Base-by-base conservation (phyloP, 2,329 filamentous ascomycete genomes). In the Fusarium sp. region DNA sequence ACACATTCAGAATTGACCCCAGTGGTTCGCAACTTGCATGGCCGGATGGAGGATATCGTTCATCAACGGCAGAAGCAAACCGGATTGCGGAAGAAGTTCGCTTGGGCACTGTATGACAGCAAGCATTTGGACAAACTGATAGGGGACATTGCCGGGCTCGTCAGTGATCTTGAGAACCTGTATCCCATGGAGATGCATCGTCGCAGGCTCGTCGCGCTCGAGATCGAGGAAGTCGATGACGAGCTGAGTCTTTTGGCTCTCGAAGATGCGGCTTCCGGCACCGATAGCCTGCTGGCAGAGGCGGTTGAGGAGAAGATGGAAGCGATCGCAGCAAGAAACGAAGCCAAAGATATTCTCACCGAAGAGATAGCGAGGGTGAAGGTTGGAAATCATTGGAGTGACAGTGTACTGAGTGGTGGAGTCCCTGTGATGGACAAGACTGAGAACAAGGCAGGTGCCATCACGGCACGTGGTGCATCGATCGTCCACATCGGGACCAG, bases 121-220 rank as follows among this genome's bases (percentile, higher is more conserved):
- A 58, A 78, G 62, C 57, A 71, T 44, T 72, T 78, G 33, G 70
- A 78, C 1, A 74, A 66, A 49, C 56, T 80, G 11, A 38, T 80
- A 16, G 51, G 59, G 4, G 49, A 78, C 56, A 67, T 79, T 22
- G 62, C 56, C 7, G 72, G 44, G 22, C 73, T 79, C 14, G 36
- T 80, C 1, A 75, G 77, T 16, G 69, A 75, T 9, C 62, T 81
- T 14, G 78, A 80, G 57, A 75, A 73, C 35, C 63, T 77, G 64
- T 70, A 62, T 63, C 78, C 44, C 35, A 35, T 67, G 29, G 68
- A 79, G 49, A 44, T 12, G 17, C 64, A 33, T 24, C 64, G 65
- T 59, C 71, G 62, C 16, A 57, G 36, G 12, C 59, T 79, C 7
- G 76, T 70, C 2, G 42, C 71, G 46, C 31, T 67, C 9, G 77